Evolutionary conservation across 192 early-diverging fungal species (phyloP).

Genomic region (Coemansia sp.): DNA sequence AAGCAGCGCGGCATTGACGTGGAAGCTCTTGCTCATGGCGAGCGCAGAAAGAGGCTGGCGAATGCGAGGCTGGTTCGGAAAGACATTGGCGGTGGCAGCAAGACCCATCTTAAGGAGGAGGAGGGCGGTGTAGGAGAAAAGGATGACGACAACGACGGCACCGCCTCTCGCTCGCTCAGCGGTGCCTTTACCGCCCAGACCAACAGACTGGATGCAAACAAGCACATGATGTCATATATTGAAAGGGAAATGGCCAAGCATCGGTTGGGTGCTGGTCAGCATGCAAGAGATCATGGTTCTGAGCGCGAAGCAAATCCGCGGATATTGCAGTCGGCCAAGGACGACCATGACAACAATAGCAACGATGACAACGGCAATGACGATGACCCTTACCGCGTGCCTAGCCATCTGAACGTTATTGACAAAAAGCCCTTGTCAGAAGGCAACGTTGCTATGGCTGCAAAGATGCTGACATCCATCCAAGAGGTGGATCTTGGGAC

Average conservation of each 20-base stretch:
- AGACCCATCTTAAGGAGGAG: neutral
- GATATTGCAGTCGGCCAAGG: neutral
- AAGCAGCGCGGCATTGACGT: conserved; percentile 26
- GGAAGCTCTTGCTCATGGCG: conserved; percentile 21
- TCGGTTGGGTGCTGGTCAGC: neutral
- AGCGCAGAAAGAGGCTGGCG: conserved; percentile 17
- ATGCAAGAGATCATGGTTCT: neutral
- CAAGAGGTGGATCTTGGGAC: conserved; percentile 89
- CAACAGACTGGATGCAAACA: conserved; percentile 77
- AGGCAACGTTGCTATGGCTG: conserved; percentile 83
- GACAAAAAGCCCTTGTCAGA: conserved; percentile 70
- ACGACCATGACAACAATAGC: conserved; percentile 8
- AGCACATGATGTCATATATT: conserved; percentile 86
- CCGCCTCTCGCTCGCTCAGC: conserved; percentile 49
- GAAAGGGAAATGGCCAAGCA: conserved; percentile 65
- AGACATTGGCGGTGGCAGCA: conserved; percentile 7
- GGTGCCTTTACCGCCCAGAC: conserved; percentile 73
- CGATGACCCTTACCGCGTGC: conserved; percentile 70
- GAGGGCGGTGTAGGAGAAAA: conserved; percentile 30
- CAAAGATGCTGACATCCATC: conserved; percentile 87
- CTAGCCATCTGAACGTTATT: conserved; percentile 61
- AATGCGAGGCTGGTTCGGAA: conserved; percentile 8
- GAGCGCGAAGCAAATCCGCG: neutral
- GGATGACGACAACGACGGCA: conserved; percentile 5
- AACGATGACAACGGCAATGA: conserved; percentile 5